Evolutionary conservation across 257 asterid genomes (phyloP).

Genomic region (Thymus mandschuricus): DNA sequence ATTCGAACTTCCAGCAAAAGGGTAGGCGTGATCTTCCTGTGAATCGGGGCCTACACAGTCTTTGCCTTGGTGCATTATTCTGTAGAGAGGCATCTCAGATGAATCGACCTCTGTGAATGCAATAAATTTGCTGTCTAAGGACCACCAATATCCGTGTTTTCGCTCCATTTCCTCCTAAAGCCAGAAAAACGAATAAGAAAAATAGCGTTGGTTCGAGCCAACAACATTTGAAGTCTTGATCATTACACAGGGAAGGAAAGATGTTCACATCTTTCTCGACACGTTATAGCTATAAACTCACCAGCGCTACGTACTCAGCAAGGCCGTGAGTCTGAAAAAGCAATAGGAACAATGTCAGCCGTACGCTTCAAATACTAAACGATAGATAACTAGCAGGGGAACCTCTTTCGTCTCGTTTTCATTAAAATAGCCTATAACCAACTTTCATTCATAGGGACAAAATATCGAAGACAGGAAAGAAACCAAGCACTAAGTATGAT

Average conservation of each 20-base stretch:
- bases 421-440: no score
- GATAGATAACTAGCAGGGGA: not conserved
- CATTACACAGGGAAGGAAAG: not conserved
- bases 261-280: slow-evolving; percentile 53
- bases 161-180: slow-evolving; percentile 96
- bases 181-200: slow-evolving; percentile 24
- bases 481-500: not conserved
- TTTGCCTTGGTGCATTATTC: slow-evolving; percentile 98
- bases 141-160: slow-evolving; percentile 96
- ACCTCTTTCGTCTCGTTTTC: no score
- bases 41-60: slow-evolving; percentile 30
- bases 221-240: not conserved
- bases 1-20: slow-evolving; percentile 79
- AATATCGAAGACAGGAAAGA: not conserved
- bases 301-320: not conserved
- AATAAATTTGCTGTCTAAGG: slow-evolving; percentile 74
- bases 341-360: not conserved
- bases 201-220: slow-evolving; percentile 15
- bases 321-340: not conserved
- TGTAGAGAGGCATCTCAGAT: slow-evolving; percentile 58
- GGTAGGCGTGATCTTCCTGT: slow-evolving; percentile 94
- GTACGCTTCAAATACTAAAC: not conserved
- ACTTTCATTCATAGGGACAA: not conserved
- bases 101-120: slow-evolving; percentile 86
- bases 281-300: not conserved